Evolutionary conservation across 345 rosid genomes (phyloP), one percentile per base, ranked within the genome.

Genomic region (Anacardium occidentale): DNA sequence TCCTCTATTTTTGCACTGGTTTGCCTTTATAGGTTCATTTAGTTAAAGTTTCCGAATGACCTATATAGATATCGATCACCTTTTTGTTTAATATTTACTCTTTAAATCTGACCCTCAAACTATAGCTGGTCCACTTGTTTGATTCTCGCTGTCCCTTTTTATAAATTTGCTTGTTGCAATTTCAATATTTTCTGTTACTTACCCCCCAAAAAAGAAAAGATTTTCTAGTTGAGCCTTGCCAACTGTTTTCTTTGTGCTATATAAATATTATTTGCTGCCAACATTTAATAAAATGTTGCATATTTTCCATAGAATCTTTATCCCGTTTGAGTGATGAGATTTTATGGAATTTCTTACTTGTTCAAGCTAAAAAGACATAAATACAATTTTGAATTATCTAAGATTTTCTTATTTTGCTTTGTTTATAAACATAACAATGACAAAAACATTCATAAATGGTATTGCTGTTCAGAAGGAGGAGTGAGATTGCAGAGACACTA

Each of bases 401-500:
- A 47, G 25, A 21, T 47, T 64, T 42, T 40, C 17, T 40, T 37
- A 37, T 17, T 3, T 53, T 34, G 12, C 21, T 48, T 70, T 12
- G 42, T 45, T 45, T 45, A 6, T 59, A 37, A 37, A 5, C 42
- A 37, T 37, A 37, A 37, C 42, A 37, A 37, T 37, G 42, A 37
- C 9, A 37, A 37, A 37, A 37, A 37, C 42, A 37, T 37, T 37
- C 42, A 37, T 37, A 37, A 37, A 37, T 7, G 42, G 65, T 81
- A 70, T 74, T 78, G 77, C 60, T 64, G 78, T 70, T 64, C 89
- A 94, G 98, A 90, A 88, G 98, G 72, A 88, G 98, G 79, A 77
- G 86, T 71, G 88, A 86, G 85, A 87, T 89, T 74, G 98, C 95
- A 12, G 98, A 94, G 87, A 84, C 85, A 48, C 94, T 94, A 42